These are phyloP conservation scores for Hippophae rhamnoides DNA, from an alignment of 306 rosid genomes.

Conservation along the genomic window DNA sequence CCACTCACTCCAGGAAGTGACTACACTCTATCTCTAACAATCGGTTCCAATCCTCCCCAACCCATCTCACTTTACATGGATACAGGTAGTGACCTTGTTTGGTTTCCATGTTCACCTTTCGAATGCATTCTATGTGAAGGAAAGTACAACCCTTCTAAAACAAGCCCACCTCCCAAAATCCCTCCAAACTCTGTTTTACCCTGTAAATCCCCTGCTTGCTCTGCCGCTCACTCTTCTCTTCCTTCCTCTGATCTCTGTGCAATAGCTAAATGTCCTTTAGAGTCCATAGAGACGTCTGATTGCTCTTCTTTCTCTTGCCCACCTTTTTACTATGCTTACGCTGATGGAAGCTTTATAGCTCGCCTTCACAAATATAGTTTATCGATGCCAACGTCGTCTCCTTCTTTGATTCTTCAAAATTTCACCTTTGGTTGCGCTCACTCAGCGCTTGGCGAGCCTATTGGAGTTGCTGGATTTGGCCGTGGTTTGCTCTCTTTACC, in stretches of 20 bases:
- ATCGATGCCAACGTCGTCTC: constrained; percentile 30
- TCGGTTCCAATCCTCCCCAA: constrained; percentile 47
- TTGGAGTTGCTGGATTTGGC: constrained; percentile 91
- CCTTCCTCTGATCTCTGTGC: constrained; percentile 69
- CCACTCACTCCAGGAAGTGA: constrained; percentile 87
- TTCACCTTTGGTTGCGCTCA: constrained; percentile 93
- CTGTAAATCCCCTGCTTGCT: constrained; percentile 64
- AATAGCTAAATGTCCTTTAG: constrained; percentile 65
- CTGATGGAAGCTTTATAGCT: constrained; percentile 75
- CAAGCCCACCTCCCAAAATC: constrained; percentile 31
- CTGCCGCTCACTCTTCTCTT: constrained; percentile 49
- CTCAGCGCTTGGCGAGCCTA: constrained; percentile 75
- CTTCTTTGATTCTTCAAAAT: constrained; percentile 42
- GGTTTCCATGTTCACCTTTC: constrained; percentile 91
- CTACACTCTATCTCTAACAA: constrained; percentile 60
- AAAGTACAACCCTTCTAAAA: constrained; percentile 30
- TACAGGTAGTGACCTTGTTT: constrained; percentile 89
- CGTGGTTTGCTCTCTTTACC: constrained; percentile 71
- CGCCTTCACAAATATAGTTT: constrained; percentile 42
- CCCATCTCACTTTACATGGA: constrained; percentile 81
- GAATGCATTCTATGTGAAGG: constrained; percentile 94
- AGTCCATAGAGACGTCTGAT: constrained; percentile 59
- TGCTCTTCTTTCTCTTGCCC: constrained; percentile 62
- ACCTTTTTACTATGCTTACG: constrained; percentile 80
- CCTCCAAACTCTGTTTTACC: constrained; percentile 33